Conservation (phyloP, 176 grass and related monocot species). For the Zoysia japonica region DNA sequence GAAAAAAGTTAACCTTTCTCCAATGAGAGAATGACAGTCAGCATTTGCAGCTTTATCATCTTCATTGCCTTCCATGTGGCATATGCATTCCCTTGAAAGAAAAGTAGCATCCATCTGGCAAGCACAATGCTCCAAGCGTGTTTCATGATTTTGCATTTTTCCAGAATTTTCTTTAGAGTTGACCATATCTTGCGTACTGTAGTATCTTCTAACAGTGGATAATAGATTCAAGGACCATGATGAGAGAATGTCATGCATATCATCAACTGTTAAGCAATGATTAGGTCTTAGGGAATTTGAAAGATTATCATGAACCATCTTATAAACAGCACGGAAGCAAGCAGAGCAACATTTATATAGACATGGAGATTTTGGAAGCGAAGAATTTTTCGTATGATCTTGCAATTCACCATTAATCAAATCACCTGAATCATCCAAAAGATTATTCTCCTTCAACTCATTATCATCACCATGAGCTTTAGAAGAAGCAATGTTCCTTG, state of each 20-base stretch:
- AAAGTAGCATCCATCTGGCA: conserved; percentile 44
- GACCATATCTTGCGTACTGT: conserved; percentile 49
- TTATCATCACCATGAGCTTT: conserved; percentile 29
- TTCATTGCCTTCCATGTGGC: conserved; percentile 54
- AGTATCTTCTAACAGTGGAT: conserved; percentile 52
- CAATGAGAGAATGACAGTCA: conserved; percentile 34
- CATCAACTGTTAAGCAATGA: conserved; percentile 62
- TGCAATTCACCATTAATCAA: conserved; percentile 34
- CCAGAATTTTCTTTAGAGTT: conserved; percentile 37
- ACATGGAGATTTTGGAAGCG: conserved; percentile 51
- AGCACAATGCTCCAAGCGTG: conserved; percentile 43
- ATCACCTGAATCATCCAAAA: conserved; percentile 29
- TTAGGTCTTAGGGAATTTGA: conserved; percentile 56
- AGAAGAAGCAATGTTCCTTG: conserved; percentile 29
- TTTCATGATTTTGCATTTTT: conserved; percentile 26
- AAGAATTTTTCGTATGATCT: conserved; percentile 25
- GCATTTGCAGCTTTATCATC: conserved; percentile 41
- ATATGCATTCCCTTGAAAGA: conserved; percentile 62
- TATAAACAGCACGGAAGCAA: conserved; percentile 64
- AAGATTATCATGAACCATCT: conserved; percentile 56
- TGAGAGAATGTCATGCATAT: conserved; percentile 81
- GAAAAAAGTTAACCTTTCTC: conserved; percentile 56
- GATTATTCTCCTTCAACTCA: conserved; percentile 29
- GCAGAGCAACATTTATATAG: conserved; percentile 69
- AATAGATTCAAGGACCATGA: conserved; percentile 69